Evolutionary conservation across 2,329 filamentous ascomycete species (phyloP).

Genomic region (Aspergillus carbonarius): DNA sequence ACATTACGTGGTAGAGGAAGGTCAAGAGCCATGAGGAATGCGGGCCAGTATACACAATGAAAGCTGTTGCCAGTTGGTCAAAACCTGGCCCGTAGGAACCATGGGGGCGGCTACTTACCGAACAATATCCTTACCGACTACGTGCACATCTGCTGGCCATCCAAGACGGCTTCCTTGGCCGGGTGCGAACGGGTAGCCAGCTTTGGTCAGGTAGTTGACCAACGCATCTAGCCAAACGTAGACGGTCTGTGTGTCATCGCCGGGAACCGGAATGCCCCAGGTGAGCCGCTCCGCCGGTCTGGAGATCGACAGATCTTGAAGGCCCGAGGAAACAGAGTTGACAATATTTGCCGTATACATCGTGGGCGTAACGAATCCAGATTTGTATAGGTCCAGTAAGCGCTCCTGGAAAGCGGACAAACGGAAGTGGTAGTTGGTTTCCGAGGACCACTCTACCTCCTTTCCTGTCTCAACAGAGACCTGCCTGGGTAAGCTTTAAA

Average conservation of each 20-base stretch:
- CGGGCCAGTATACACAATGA: conserved; percentile 97
- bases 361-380: conserved; percentile 76
- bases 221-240: conserved; percentile 98
- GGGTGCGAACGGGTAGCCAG: conserved; percentile 75
- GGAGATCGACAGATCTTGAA: conserved; percentile 87
- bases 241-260: conserved; percentile 81
- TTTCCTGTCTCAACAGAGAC: conserved; percentile 81
- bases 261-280: conserved; percentile 89
- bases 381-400: conserved; percentile 74
- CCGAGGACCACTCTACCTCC: conserved; percentile 90
- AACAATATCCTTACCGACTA: conserved; percentile 95
- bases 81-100: neutral
- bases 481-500: conserved; percentile 31
- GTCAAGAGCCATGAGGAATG: conserved; percentile 84
- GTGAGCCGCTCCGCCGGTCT: conserved; percentile 72
- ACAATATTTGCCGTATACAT: conserved; percentile 76
- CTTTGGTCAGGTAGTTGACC: conserved; percentile 86
- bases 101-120: conserved; percentile 45
- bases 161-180: conserved; percentile 61
- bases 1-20: conserved; percentile 76
- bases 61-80: conserved; percentile 53
- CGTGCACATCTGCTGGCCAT: conserved; percentile 90
- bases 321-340: conserved; percentile 69
- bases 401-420: conserved; percentile 78
- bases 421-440: conserved; percentile 92